Evolutionary conservation across 768 basidiomycete species (phyloP), one percentile per base, ranked within the genome.

Genomic region (Suillus alpinus): DNA sequence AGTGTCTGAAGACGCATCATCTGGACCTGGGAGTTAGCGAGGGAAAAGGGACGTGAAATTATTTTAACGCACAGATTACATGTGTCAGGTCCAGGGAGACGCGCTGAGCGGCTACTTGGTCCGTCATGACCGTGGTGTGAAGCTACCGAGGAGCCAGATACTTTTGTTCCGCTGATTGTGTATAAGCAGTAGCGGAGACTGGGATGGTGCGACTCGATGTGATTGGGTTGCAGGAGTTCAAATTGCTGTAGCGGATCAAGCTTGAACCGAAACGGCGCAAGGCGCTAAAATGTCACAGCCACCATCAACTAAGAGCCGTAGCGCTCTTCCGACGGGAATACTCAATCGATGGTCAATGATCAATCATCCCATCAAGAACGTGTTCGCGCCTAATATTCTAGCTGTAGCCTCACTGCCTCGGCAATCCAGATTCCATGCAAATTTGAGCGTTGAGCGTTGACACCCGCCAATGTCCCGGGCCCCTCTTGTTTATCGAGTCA

Each of bases 21-120:
- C 88, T 90, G 61, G 6, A 66, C 43, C 32, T 34, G 14, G 39
- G 23, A n/a, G 57, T 13, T 40, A 56, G 56, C 36, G 41, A 55
- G 36, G 40, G 29, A 57, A 9, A 49, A 57, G 13, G 36, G 20
- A 55, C 1, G 16, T 4, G 5, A 34, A 65, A 83, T 65, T 63
- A 9, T 26, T 23, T 18, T 29, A 6, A 55, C 53, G 23, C 20
- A 88, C 87, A 89, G 37, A 87, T 70, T 60, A 89, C 86, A 69
- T 88, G 86, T 2, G 88, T 89, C 20, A 89, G 77, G 65, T 88
- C 86, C 40, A 89, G 69, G 41, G 88, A 80, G 4, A 82, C 72
- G 52, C 73, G 75, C 16, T 34, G 16, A 47, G 56, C 29, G 37
- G 64, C n/a, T 63, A 68, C 26, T 26, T 26, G 59, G 31, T 39